These are phyloP conservation scores for Diaporthe citriasiana DNA, from an alignment of 2,329 filamentous ascomycete species.

Conservation along the genomic window DNA sequence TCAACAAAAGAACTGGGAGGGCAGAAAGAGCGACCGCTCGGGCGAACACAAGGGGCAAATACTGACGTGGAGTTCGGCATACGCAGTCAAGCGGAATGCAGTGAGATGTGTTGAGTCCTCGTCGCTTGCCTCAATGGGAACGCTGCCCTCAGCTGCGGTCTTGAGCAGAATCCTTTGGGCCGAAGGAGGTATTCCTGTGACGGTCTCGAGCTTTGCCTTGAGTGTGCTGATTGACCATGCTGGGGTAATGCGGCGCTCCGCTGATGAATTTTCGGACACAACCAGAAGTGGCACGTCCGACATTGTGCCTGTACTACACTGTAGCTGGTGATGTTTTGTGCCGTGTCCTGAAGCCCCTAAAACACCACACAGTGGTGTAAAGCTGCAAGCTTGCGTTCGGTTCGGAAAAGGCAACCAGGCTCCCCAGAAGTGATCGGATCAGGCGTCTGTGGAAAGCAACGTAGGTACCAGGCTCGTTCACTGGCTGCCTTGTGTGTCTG, in stretches of 20 bases:
- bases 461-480: neutral
- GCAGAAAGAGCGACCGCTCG: neutral
- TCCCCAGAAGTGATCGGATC: too few species aligned
- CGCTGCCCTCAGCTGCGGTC: constrained; percentile 69
- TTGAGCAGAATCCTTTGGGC: constrained; percentile 83
- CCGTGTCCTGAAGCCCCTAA: neutral
- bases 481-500: neutral
- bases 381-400: neutral
- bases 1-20: neutral
- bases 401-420: neutral
- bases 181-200: constrained; percentile 90
- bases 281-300: constrained; percentile 83
- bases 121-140: constrained; percentile 77
- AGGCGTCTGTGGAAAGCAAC: neutral
- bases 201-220: constrained; percentile 89
- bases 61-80: constrained; percentile 86
- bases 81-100: constrained; percentile 77
- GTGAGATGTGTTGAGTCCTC: constrained; percentile 79
- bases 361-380: neutral
- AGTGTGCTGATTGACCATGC: constrained; percentile 90
- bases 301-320: constrained; percentile 58
- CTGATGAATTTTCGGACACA: constrained; percentile 81
- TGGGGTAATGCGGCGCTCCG: constrained; percentile 91
- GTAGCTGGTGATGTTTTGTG: neutral
- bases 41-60: constrained; percentile 1